Conservation (phyloP, 306 rosid genomes). For the Urtica urens region DNA sequence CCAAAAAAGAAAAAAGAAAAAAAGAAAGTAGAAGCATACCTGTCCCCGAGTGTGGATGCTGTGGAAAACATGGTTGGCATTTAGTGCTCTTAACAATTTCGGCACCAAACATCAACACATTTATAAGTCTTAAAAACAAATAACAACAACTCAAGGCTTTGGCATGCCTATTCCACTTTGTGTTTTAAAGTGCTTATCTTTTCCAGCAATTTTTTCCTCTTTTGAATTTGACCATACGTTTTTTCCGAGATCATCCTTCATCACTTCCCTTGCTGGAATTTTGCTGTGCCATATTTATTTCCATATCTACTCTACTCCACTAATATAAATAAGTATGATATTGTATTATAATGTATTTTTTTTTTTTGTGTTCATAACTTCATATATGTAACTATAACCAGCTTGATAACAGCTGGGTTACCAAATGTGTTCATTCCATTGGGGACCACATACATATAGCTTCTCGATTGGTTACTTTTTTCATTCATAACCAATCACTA, state of each 20-base stretch:
- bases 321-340: too few relatives aligned
- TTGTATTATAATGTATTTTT: too few relatives aligned
- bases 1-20: not conserved
- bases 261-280: conserved; percentile 1
- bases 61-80: not conserved
- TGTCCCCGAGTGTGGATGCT: not conserved
- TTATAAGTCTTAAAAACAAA: too few relatives aligned
- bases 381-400: not conserved
- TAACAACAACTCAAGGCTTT: not conserved
- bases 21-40: not conserved
- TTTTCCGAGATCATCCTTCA: not conserved
- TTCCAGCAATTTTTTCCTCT: not conserved
- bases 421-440: not conserved
- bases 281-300: not conserved
- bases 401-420: not conserved
- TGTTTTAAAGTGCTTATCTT: not conserved
- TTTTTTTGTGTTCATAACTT: too few relatives aligned
- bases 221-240: not conserved
- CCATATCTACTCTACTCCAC: not conserved
- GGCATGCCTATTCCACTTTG: not conserved
- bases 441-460: conserved; percentile 2
- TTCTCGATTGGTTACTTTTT: not conserved
- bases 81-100: conserved; percentile 10
- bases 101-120: conserved; percentile 1
- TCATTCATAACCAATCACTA: too few relatives aligned